These are phyloP conservation scores for Populus euphratica DNA, from an alignment of 345 rosid species.

Conservation along the genomic window DNA sequence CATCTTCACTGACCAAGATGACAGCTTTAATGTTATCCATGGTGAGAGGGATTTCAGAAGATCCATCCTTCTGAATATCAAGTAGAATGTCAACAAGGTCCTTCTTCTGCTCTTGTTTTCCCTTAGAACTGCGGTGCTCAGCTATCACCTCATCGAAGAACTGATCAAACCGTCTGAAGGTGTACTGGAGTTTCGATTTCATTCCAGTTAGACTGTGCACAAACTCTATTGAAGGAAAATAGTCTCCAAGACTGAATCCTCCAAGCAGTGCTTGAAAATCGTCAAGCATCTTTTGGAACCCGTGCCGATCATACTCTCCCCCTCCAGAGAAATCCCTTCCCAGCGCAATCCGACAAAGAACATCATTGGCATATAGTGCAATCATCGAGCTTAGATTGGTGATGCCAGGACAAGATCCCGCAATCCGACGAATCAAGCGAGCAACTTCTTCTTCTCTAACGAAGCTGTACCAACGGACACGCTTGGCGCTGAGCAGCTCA, in stretches of 20 bases:
- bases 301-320: conserved; percentile 34
- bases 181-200: conserved; percentile 15
- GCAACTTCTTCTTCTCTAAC: conserved; percentile 25
- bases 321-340: conserved; percentile 17
- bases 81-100: conserved; percentile 22
- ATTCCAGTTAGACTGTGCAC: conserved; percentile 21
- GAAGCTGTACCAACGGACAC: conserved; percentile 11
- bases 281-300: conserved; percentile 48
- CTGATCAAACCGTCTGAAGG: conserved; percentile 14
- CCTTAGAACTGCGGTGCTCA: conserved; percentile 13
- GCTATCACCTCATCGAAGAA: conserved; percentile 20
- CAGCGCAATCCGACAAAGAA: conserved; percentile 19
- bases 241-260: conserved; percentile 28
- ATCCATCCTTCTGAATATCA: conserved; percentile 16
- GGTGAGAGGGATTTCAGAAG: conserved; percentile 13
- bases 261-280: conserved; percentile 30
- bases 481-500: conserved; percentile 19
- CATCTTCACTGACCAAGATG: conserved; percentile 16
- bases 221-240: conserved; percentile 24
- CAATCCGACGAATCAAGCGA: conserved; percentile 6
- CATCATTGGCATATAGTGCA: conserved; percentile 18
- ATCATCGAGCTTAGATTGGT: conserved; percentile 20
- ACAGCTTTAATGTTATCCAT: conserved; percentile 23
- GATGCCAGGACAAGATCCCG: conserved; percentile 10
- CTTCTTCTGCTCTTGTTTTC: conserved; percentile 9